Evolutionary conservation across 2,329 filamentous ascomycete genomes (phyloP), one percentile per base, ranked within the genome.

Genomic region (Pseudomassariella vexata): DNA sequence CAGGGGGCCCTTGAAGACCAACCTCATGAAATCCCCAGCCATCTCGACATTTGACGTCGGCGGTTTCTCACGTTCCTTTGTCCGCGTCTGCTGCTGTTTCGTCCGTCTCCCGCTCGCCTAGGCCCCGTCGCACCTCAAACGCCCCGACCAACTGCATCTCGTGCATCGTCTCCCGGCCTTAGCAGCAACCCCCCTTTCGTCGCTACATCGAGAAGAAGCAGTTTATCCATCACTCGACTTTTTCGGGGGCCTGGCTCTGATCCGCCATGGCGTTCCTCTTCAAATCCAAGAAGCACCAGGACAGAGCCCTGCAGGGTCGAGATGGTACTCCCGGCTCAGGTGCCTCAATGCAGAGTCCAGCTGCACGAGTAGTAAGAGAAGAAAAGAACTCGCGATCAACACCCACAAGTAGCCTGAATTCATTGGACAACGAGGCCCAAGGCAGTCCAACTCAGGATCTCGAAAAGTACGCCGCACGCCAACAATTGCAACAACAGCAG

Each of bases 251-350:
- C 56, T 42, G 57, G 51, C 53, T 50, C 48, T 56, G 52, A 60
- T 49, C 52, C 58, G 68, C 59, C 60, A 88, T 88, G 83, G 79
- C 83, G 45, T 88, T 88, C 60, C 71, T 88, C 40, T 88, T 88
- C 68, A 86, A 86, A 59, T 85, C 80, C 35, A 88, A 87, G 63
- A 87, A 85, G 62, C 73, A 76, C 53, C 79, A 82, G 57, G 77
- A 81, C 48, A 74, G 78, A 53, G 64, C 63, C 36, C 55, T 73
- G 44, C 62, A 66, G 32, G 72, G 65, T 53, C 71, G 73, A 52
- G 73, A 78, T 50, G 71, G 66, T 32, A 62, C 60, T 38, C 50
- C 61, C 17, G 59, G 57, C 32, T 65, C 68, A 6, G 66, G 67
- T 50, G 65, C 62, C 32, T 70, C 65, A 21, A 56, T 73, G 25